A percentile compares a stretch with the other conserved stretches of the same genome.
phyloP scores from a whole-genome alignment of 2,329 filamentous ascomycete species.

The Grosmannia clavigera region DNA sequence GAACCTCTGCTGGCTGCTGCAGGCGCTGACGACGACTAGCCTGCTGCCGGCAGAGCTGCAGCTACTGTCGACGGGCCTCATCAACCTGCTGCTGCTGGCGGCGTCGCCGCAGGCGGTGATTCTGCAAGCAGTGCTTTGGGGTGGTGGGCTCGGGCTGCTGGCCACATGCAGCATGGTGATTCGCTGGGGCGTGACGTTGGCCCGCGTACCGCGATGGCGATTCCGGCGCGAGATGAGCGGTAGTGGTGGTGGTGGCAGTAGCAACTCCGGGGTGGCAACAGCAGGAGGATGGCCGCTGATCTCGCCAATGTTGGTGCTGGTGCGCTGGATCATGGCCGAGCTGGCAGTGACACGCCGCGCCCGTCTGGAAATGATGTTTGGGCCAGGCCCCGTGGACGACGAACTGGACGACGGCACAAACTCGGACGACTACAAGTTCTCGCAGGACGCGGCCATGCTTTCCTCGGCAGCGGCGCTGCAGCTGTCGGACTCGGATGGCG shows the following conservation, averaged over 20 bases:
- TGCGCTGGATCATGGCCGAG: conserved; percentile 20
- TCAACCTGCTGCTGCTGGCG: conserved; percentile 69
- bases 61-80: conserved; percentile 67
- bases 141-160: conserved; percentile 66
- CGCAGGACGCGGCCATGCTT: neutral
- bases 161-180: conserved; percentile 62
- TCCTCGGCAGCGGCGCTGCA: neutral
- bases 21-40: conserved; percentile 78
- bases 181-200: conserved; percentile 72
- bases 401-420: neutral
- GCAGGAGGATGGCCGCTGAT: conserved; percentile 19
- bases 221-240: conserved; percentile 47
- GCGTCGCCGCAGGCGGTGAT: conserved; percentile 73
- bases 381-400: conserved; percentile 9
- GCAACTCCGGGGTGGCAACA: conserved; percentile 13
- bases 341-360: conserved; percentile 16
- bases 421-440: neutral
- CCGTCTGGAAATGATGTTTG: conserved; percentile 21
- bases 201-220: conserved; percentile 83
- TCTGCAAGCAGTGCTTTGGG: conserved; percentile 74
- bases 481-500: neutral
- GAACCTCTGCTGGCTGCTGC: conserved; percentile 58
- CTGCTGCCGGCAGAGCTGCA: conserved; percentile 79
- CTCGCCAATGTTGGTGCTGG: conserved; percentile 27
- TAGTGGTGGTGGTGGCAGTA: too few species aligned